Conservation (phyloP, 228 moss, liverwort and hornwort species). For the Sphagnum magellanicum region DNA sequence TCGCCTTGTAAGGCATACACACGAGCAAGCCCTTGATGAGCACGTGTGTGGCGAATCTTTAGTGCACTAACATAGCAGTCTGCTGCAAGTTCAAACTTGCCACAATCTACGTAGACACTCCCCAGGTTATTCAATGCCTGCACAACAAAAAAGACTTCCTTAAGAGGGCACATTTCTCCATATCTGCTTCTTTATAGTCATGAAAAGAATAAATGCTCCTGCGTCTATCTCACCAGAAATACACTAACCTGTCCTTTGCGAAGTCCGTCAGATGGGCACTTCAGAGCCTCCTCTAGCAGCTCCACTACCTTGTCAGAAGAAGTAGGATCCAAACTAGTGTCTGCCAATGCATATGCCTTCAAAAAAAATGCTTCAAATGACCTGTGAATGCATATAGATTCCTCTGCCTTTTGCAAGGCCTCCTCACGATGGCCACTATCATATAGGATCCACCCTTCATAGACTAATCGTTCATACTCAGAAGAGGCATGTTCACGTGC, state of each 20-base stretch:
- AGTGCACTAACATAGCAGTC: conserved; percentile 97
- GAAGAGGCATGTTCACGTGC: conserved; percentile 95
- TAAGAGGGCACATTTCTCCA: too few relatives aligned
- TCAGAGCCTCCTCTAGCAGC: conserved; percentile 92
- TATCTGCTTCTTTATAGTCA: too few relatives aligned
- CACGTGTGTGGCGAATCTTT: conserved; percentile 92
- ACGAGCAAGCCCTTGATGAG: conserved; percentile 97
- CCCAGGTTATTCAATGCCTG: conserved; percentile 98
- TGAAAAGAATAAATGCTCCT: too few relatives aligned
- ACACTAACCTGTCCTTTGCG: conserved; percentile 91
- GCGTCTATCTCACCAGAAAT: not conserved
- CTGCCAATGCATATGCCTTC: conserved; percentile 97
- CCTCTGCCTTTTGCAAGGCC: conserved; percentile 88
- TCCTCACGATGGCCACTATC: conserved; percentile 99
- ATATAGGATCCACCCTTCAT: conserved; percentile 98
- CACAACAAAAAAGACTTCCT: conserved; percentile 6
- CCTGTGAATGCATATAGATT: conserved; percentile 81
- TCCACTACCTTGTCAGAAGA: conserved; percentile 98
- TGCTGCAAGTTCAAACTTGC: conserved; percentile 82
- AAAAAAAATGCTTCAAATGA: conserved; percentile 98
- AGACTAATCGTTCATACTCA: conserved; percentile 89
- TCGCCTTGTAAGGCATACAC: conserved; percentile 90
- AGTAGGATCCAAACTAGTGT: conserved; percentile 94
- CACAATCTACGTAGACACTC: conserved; percentile 97
- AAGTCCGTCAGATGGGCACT: conserved; percentile 97